These are phyloP conservation scores for Sporothrix phasma DNA, from an alignment of 2,329 filamentous ascomycete species.

Conservation along the genomic window DNA sequence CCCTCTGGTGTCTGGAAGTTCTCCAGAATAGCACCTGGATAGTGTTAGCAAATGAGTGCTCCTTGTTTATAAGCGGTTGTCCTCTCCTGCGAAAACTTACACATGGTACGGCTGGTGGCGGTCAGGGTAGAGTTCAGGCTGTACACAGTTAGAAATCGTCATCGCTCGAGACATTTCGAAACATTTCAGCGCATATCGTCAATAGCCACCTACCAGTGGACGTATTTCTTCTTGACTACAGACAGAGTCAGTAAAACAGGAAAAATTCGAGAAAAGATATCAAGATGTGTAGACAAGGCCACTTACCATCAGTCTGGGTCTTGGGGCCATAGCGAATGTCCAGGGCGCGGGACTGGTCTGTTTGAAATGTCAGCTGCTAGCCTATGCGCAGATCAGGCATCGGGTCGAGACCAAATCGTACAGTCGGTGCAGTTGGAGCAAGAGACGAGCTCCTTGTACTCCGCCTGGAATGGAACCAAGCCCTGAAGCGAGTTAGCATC, in stretches of 20 bases:
- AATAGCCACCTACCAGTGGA: slow-evolving; percentile 52
- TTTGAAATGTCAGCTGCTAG: neutral
- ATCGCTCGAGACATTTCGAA: neutral
- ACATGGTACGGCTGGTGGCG: slow-evolving; percentile 40
- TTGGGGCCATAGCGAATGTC: slow-evolving; percentile 89
- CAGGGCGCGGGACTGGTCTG: slow-evolving; percentile 76
- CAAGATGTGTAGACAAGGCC: slow-evolving; percentile 25
- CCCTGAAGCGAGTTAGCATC: slow-evolving; percentile 10
- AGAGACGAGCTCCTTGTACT: slow-evolving; percentile 97
- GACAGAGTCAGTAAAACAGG: neutral
- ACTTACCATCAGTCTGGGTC: slow-evolving; percentile 57
- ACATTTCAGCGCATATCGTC: too few relatives aligned
- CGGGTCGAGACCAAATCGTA: neutral
- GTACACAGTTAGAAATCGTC: neutral
- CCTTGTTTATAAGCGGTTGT: neutral
- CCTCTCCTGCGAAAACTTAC: slow-evolving; percentile 8
- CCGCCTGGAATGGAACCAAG: slow-evolving; percentile 91
- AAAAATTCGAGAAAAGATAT: too few relatives aligned
- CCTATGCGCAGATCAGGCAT: too few relatives aligned
- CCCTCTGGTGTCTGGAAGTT: slow-evolving; percentile 93
- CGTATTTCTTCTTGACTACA: slow-evolving; percentile 69
- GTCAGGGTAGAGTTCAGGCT: slow-evolving; percentile 53
- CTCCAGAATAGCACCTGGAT: slow-evolving; percentile 54
- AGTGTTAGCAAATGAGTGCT: neutral
- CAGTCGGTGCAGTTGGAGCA: slow-evolving; percentile 96